A percentile compares a stretch with the other conserved stretches of the same genome.
Evolutionary conservation across 2,329 filamentous ascomycete genomes (phyloP).

Genomic region (Nectriaceae sp.): DNA sequence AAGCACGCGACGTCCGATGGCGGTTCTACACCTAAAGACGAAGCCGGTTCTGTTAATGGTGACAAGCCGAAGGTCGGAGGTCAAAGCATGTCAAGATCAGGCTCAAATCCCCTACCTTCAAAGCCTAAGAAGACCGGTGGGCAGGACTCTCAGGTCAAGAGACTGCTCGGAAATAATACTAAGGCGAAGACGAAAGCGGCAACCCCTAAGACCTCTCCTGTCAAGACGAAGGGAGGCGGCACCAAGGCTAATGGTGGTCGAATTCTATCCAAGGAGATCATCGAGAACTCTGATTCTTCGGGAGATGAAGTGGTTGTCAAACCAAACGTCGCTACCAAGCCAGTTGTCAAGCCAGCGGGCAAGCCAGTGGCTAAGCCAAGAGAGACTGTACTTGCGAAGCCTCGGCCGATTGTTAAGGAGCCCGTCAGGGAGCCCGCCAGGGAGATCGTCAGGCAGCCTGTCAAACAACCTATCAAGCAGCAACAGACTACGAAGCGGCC

Average conservation of each 20-base stretch:
- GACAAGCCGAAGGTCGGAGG: conserved; percentile 34
- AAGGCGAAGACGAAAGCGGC: conserved; percentile 36
- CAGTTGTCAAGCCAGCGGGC: conserved; percentile 33
- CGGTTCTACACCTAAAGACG: conserved; percentile 43
- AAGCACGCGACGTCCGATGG: conserved; percentile 57
- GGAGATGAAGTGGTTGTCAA: conserved; percentile 48
- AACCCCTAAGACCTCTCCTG: conserved; percentile 34
- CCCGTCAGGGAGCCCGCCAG: conserved; percentile 32
- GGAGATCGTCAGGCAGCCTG: conserved; percentile 35
- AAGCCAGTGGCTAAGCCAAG: background rate
- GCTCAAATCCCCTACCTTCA: conserved; percentile 50
- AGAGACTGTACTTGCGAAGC: background rate
- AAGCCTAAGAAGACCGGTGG: conserved; percentile 60
- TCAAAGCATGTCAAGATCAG: conserved; percentile 51
- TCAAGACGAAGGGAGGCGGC: conserved; percentile 40
- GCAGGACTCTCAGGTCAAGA: conserved; percentile 58
- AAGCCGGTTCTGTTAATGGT: conserved; percentile 27
- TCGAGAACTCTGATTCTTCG: conserved; percentile 57
- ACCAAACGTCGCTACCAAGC: conserved; percentile 31
- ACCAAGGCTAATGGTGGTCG: conserved; percentile 43
- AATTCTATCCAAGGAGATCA: conserved; percentile 56
- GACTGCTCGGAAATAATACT: conserved; percentile 42
- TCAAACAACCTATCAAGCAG: too few relatives aligned
- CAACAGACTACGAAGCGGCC: conserved; percentile 49
- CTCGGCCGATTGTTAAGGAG: background rate